phyloP scores from a whole-genome alignment of 768 basidiomycete genomes.

The Tulasnella calospora region DNA sequence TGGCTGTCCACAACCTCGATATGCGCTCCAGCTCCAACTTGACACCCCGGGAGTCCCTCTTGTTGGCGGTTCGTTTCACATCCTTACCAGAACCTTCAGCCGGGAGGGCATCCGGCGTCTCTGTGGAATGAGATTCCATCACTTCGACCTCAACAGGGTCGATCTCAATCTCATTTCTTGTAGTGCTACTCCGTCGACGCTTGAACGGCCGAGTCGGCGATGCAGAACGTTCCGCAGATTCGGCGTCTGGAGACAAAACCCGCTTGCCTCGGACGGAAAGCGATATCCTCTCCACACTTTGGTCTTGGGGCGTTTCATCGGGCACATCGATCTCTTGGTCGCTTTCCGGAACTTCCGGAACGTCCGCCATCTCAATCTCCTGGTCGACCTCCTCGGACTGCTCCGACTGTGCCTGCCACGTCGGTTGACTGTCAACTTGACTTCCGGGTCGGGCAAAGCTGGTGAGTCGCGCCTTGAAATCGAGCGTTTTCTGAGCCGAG shows the following conservation, averaged over 20 bases:
- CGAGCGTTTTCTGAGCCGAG: conserved; percentile 32
- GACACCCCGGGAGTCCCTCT: conserved; percentile 33
- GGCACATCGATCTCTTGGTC: conserved; percentile 29
- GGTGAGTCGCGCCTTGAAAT: conserved; percentile 47
- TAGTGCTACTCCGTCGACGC: background rate
- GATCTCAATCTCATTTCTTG: background rate
- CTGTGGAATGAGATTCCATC: background rate
- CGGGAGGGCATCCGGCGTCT: background rate
- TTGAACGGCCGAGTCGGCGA: background rate
- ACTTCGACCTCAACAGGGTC: background rate
- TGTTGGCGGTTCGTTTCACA: conserved; percentile 30
- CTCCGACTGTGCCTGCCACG: background rate
- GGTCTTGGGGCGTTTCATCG: conserved; percentile 18
- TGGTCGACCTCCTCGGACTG: conserved; percentile 16
- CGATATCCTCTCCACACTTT: background rate
- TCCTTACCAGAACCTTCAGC: background rate
- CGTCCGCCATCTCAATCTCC: background rate
- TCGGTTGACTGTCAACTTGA: conserved; percentile 29
- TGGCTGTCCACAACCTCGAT: conserved; percentile 31
- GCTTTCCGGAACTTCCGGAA: conserved; percentile 30
- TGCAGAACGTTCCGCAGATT: background rate
- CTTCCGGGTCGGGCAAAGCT: conserved; percentile 53
- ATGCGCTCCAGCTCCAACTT: conserved; percentile 40
- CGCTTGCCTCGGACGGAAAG: background rate
- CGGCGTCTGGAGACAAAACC: background rate